Conservation (phyloP, 352 stramenopile species). For the Pythium coloratum region DNA sequence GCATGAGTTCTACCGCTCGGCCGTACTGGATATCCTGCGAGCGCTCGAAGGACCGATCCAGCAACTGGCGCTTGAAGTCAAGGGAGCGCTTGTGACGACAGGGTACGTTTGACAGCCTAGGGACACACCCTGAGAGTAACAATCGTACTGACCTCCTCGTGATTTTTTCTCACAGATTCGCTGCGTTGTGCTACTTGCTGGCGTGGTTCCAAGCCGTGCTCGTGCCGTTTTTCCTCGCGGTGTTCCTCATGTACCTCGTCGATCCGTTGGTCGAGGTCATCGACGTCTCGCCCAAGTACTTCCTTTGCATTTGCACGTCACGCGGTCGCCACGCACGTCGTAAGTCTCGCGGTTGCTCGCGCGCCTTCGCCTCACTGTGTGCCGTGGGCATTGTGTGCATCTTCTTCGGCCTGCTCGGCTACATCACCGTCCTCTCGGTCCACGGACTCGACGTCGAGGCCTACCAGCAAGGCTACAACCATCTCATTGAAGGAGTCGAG, state of each 20-base stretch:
- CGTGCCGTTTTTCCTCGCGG: slow-evolving; percentile 85
- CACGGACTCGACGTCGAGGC: slow-evolving; percentile 76
- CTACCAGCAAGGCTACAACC: slow-evolving; percentile 84
- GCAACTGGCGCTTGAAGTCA: slow-evolving; percentile 75
- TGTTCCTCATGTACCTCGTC: slow-evolving; percentile 90
- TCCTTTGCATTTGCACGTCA: slow-evolving; percentile 85
- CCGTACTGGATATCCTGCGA: slow-evolving; percentile 58
- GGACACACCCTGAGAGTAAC: background rate
- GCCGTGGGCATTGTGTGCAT: slow-evolving; percentile 84
- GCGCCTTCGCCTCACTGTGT: slow-evolving; percentile 78
- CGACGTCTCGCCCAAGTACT: slow-evolving; percentile 86
- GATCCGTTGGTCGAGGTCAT: slow-evolving; percentile 87
- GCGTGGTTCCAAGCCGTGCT: slow-evolving; percentile 85
- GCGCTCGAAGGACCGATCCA: slow-evolving; percentile 66
- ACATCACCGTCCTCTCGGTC: slow-evolving; percentile 87
- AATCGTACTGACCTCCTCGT: background rate
- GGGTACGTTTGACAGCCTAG: slow-evolving; percentile 37
- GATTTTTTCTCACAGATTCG: slow-evolving; percentile 38
- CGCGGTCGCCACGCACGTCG: slow-evolving; percentile 67
- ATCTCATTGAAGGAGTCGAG: slow-evolving; percentile 68
- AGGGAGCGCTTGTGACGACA: slow-evolving; percentile 78
- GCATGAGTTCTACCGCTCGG: slow-evolving; percentile 45
- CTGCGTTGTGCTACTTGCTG: slow-evolving; percentile 76
- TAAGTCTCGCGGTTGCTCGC: slow-evolving; percentile 79
- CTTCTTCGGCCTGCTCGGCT: slow-evolving; percentile 84